phyloP scores from a whole-genome alignment of 345 rosid genomes.

The Melaleuca alternifolia region DNA sequence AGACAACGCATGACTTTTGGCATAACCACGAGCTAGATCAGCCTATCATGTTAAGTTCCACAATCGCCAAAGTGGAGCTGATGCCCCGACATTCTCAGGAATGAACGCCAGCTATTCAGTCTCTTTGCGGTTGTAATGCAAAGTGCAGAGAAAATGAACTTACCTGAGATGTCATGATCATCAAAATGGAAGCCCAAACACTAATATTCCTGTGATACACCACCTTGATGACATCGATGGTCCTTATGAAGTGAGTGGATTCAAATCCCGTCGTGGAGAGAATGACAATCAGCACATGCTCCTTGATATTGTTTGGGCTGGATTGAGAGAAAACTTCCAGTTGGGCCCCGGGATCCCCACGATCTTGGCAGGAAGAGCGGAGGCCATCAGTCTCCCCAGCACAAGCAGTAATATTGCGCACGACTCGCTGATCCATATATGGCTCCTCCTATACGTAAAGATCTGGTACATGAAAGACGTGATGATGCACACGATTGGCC shows the following conservation, averaged over 20 bases:
- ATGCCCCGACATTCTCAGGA: background rate
- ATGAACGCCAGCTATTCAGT: background rate
- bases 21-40: background rate
- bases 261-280: conserved; percentile 17
- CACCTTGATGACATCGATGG: conserved; percentile 19
- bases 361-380: conserved; percentile 8
- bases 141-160: background rate
- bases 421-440: conserved; percentile 9
- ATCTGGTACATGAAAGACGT: conserved; percentile 27
- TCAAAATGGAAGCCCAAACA: conserved; percentile 27
- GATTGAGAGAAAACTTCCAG: conserved; percentile 43
- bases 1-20: background rate
- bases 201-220: conserved; percentile 14
- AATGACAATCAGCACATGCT: conserved; percentile 36
- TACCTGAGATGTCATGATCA: conserved; percentile 72
- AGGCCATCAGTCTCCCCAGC: conserved; percentile 33
- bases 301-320: conserved; percentile 40
- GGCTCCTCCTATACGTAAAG: conserved; percentile 22
- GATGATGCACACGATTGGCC: conserved; percentile 12
- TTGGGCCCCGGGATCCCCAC: conserved; percentile 14
- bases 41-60: background rate
- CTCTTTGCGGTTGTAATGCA: background rate
- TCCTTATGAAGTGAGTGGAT: conserved; percentile 11
- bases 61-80: background rate
- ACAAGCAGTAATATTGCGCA: conserved; percentile 30